These are phyloP conservation scores for Debaryomyces coudertii DNA, from an alignment of 1,139 yeast species.

Conservation along the genomic window DNA sequence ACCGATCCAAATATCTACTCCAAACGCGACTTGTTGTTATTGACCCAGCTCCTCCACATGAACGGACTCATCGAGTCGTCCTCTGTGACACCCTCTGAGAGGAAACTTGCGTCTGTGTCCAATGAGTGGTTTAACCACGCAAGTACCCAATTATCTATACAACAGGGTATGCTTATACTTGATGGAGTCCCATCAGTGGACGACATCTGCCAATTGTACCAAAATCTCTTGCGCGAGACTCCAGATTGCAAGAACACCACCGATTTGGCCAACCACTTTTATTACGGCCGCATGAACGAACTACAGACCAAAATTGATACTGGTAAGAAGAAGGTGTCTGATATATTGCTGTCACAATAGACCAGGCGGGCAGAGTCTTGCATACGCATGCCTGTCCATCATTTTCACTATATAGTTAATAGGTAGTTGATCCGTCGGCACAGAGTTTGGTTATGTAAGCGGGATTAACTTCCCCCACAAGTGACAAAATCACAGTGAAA, in stretches of 20 bases:
- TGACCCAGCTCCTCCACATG: conserved; percentile 25
- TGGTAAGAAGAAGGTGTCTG: conserved; percentile 17
- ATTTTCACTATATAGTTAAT: conserved; percentile 1
- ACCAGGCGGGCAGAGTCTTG: background rate
- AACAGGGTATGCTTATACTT: conserved; percentile 10
- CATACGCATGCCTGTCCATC: background rate
- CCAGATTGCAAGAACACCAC: conserved; percentile 20
- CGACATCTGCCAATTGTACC: conserved; percentile 22
- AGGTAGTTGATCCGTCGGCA: background rate
- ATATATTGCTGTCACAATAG: conserved; percentile 1
- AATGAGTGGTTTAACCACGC: conserved; percentile 21
- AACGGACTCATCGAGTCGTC: conserved; percentile 20
- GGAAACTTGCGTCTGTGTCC: conserved; percentile 13
- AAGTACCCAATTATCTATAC: conserved; percentile 17
- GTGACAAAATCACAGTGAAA: background rate
- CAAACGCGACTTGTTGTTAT: conserved; percentile 21
- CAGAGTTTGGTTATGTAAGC: background rate
- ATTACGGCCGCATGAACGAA: conserved; percentile 22
- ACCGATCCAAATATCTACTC: conserved; percentile 17
- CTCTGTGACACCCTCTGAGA: conserved; percentile 10
- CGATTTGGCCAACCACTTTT: conserved; percentile 25
- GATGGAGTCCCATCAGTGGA: conserved; percentile 14
- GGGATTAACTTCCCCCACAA: conserved; percentile 4
- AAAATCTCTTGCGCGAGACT: conserved; percentile 16
- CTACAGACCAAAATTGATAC: conserved; percentile 17